A percentile compares a stretch with the other conserved stretches of the same genome.
Evolutionary conservation across 2,329 filamentous ascomycete species (phyloP).

Genomic region (Aspergillus pseudoterreus): DNA sequence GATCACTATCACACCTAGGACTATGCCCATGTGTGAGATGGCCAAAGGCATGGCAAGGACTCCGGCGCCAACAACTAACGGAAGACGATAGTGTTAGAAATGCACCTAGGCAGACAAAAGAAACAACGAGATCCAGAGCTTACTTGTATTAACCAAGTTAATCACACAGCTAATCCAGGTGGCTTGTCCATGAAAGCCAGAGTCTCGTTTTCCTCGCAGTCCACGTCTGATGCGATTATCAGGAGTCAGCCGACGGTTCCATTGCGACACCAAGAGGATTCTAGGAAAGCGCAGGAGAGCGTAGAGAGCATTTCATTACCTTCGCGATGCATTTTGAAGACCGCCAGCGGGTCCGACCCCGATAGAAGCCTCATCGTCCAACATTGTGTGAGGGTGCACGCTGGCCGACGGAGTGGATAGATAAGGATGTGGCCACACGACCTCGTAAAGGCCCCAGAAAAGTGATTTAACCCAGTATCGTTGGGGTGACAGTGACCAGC

Average conservation of each 20-base stretch:
- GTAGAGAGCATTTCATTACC: slow-evolving; percentile 18
- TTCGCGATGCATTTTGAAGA: slow-evolving; percentile 24
- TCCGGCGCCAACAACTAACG: slow-evolving; percentile 80
- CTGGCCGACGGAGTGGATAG: slow-evolving; percentile 7
- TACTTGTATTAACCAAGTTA: slow-evolving; percentile 94
- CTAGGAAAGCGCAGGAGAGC: neutral
- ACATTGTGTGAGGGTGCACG: slow-evolving; percentile 14
- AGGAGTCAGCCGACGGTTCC: slow-evolving; percentile 4
- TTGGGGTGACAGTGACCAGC: slow-evolving; percentile 13
- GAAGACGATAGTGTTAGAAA: slow-evolving; percentile 10
- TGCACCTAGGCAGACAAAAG: neutral
- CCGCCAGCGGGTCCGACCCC: slow-evolving; percentile 23
- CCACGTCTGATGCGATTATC: slow-evolving; percentile 22
- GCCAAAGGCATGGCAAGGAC: slow-evolving; percentile 95
- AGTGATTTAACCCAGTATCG: slow-evolving; percentile 8
- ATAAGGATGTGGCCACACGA: slow-evolving; percentile 16
- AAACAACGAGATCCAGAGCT: slow-evolving; percentile 16
- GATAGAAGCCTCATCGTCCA: slow-evolving; percentile 32
- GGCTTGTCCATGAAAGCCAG: slow-evolving; percentile 67
- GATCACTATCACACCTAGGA: slow-evolving; percentile 78
- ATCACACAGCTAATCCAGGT: slow-evolving; percentile 88
- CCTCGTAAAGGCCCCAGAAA: slow-evolving; percentile 7
- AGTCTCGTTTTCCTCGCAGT: slow-evolving; percentile 64
- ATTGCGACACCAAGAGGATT: slow-evolving; percentile 1
- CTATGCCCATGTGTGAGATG: slow-evolving; percentile 91